Evolutionary conservation across 2,329 filamentous ascomycete genomes (phyloP), one percentile per base, ranked within the genome.

Genomic region (Mycosphaerella sp.): DNA sequence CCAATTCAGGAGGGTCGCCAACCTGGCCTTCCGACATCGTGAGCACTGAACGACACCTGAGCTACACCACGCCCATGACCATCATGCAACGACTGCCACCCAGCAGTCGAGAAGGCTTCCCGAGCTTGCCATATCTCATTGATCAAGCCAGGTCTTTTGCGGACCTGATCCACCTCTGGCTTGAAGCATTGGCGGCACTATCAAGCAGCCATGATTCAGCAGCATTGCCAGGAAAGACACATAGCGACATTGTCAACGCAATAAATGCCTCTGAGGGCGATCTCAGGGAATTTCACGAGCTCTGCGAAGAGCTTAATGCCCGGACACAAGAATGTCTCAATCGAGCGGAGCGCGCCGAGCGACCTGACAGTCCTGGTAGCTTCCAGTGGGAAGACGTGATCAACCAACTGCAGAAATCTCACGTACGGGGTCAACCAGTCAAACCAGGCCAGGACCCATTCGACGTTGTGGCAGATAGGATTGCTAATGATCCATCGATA

Each of bases 121-220:
- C 90, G 0, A 93, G 87, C 41, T 75, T 98, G 12, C 93, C 93
- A 0, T 96, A 95, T 66, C 79, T 98, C 3, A 87, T 98, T 55
- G 93, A 98, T 61, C 85, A 90, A 56, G 82, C 89, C 6, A 82
- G 88, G 55, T 90, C 87, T 61, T 89, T 90, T 61, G 89, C 93
- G 0, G 84, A 85, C 34, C 72, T 98, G 14, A 85, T 95, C 17
- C 86, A 86, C 62, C 73, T 93, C 10, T 94, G 87, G 87, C 76
- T 86, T 0, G 84, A 88, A 43, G 70, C 75, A 4, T 63, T 68
- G 4, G 64, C 64, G 28, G 52, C 57, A 16, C 44, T 57, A 5
- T 58, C 55, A 14, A 56, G 53, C 41, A 49, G 49, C 10, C 49
- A 49, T 32, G 56, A 59, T 14, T 52, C 51, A 1, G 53, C 42